Base-by-base conservation (phyloP, 2,329 filamentous ascomycete genomes). In the Botryotinia calthae region DNA sequence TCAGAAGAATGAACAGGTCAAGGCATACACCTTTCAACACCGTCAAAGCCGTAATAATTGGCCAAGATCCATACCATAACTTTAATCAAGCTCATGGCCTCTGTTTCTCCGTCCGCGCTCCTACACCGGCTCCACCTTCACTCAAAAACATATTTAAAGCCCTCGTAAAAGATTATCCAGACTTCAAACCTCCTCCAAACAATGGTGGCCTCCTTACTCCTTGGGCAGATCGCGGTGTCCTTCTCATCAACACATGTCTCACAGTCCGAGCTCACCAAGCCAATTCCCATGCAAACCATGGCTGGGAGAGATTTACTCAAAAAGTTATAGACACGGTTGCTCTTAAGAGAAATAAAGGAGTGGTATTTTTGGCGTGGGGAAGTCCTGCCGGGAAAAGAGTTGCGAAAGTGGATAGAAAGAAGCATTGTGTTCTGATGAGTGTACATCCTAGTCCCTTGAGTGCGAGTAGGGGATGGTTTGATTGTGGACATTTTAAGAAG, bases 21-120 rank as follows among this genome's bases (percentile, higher is more conserved):
- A 92, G 94, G 40, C 92, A 97, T 82, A 98, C 95, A 0, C 95
- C 96, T 12, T 90, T 99, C 78, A 85, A 91, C 84, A 91, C 87
- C 22, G 95, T 98, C 82, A 97, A 97, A 82, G 92, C 93, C 73
- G 95, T 99, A 74, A 94, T 99, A 80, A 83, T 98, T 71, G 96
- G 96, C 76, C 96, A 99, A 84, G 96, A 99, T 81, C 96, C 96
- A 4, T 99, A 99, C 82, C 96, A 99, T 85, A 97, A 97, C 82
- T 82, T 89, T 81, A 97, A 97, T 82, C 96, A 99, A 86, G 96
- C 96, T 68, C 96, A 98, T 82, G 96, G 96, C 61, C 90, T 99
- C 73, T 95, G 93, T 81, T 99, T 99, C 86, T 97, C 94, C 65
- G 95, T 98, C 72, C 93, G 93, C 16, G 91, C 95, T 4, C 96